Evolutionary conservation across 140 eudicot genomes (phyloP).

Genomic region (Oenanthe javanica): DNA sequence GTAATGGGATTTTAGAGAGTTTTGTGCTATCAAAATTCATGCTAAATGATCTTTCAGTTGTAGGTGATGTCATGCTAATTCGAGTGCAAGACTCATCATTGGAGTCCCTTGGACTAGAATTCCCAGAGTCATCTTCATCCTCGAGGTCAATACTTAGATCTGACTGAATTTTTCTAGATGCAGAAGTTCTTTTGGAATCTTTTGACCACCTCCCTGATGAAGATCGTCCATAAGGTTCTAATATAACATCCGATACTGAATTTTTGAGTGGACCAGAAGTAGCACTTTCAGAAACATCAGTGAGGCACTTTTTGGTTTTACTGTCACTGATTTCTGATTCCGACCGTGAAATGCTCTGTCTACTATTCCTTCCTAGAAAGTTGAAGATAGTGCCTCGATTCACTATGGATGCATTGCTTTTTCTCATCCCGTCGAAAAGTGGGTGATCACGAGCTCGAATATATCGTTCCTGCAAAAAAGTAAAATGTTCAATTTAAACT

Average conservation of each 20-base stretch:
- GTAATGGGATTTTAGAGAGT: constrained; percentile 34
- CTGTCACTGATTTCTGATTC: constrained; percentile 40
- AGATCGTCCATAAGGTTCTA: constrained; percentile 31
- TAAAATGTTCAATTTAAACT: background rate
- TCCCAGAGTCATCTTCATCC: constrained; percentile 9
- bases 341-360: constrained; percentile 27
- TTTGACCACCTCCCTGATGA: constrained; percentile 35
- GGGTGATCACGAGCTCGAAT: constrained; percentile 65
- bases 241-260: constrained; percentile 30
- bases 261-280: constrained; percentile 22
- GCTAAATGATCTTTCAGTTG: constrained; percentile 27
- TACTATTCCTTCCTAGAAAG: constrained; percentile 20
- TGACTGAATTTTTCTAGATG: constrained; percentile 14
- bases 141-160: constrained; percentile 14
- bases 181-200: constrained; percentile 22
- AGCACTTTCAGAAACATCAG: constrained; percentile 22
- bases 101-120: constrained; percentile 9
- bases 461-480: constrained; percentile 36
- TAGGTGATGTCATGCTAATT: constrained; percentile 13
- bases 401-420: constrained; percentile 35
- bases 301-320: constrained; percentile 13
- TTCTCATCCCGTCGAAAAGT: constrained; percentile 55
- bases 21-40: constrained; percentile 23
- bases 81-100: constrained; percentile 20
- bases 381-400: constrained; percentile 26